Base-by-base conservation (phyloP, 1,284 basidiomycete genomes). In the Trametes versicolor region DNA sequence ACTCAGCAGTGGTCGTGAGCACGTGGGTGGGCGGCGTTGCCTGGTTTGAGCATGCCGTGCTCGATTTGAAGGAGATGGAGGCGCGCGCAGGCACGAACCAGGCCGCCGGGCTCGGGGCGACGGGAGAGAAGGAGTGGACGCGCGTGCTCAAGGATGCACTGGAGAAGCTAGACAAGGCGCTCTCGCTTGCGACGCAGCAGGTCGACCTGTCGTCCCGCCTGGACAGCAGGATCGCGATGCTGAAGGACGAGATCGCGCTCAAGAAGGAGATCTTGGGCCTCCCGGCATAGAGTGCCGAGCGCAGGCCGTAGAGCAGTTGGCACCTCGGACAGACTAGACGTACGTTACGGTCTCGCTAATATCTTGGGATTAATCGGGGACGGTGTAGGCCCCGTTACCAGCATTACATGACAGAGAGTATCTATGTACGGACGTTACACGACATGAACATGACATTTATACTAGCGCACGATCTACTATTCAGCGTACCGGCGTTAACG, bases 11-110 rank as follows among this genome's bases (percentile, higher is more conserved):
- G 36, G 78, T 80, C 23, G 80, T 84, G 36, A 87, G 83, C 68
- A 88, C 85, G 0, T 93, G 91, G 91, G 83, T 92, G 6, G 81
- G 79, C 2, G 87, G 89, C 8, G 81, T 92, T 2, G 83, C 89
- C 27, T 71, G 83, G 70, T 91, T 92, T 67, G 91, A 93, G 75
- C 76, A 88, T 10, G 88, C 89, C 0, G 89, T 91, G 36, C 71
- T 89, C 25, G 88, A 89, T 64, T 77, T 92, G 68, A 86, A 85
- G 74, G 85, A 87, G 67, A 79, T 82, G 1, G 84, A 87, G 54
- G 71, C 59, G 29, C 59, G 69, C 9, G 67, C 63, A 19, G 50
- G 69, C 39, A 68, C 58, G 48, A 68, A 15, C 60, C 52, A 54
- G 58, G 55, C 43, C 27, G 48, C 70, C 25, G 61, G 69, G 25